A percentile compares a stretch with the other conserved stretches of the same genome.
These are phyloP conservation scores for Ampelocalamus luodianensis DNA, from an alignment of 176 grass and related monocot species.

Conservation along the genomic window DNA sequence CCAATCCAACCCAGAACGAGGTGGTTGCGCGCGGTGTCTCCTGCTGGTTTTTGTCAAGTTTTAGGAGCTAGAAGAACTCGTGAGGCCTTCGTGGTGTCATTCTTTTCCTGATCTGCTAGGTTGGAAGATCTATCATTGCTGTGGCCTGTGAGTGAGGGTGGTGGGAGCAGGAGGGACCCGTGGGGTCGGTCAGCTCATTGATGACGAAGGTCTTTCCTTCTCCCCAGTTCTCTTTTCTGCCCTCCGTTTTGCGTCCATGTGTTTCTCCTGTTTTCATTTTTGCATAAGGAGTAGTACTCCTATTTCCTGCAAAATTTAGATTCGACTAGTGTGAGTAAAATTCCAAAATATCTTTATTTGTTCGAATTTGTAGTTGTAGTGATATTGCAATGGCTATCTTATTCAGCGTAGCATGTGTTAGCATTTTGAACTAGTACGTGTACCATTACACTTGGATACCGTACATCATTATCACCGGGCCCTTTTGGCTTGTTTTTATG, in stretches of 20 bases:
- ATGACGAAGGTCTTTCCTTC: constrained; percentile 28
- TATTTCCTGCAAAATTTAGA: not conserved
- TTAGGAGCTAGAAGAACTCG: not conserved
- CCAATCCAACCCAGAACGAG: not conserved
- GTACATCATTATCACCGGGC: not conserved
- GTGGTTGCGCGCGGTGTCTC: not conserved
- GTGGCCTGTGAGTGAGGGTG: constrained; percentile 44
- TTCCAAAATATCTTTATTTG: not conserved
- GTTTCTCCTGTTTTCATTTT: not conserved
- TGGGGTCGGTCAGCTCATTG: constrained; percentile 53
- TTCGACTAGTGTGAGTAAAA: not conserved
- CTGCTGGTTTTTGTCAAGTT: not conserved
- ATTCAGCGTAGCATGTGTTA: not conserved
- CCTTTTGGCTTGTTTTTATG: not conserved
- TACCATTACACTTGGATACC: not conserved
- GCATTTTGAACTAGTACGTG: not conserved
- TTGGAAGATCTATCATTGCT: constrained; percentile 49
- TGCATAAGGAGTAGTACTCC: not conserved
- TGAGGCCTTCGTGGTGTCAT: constrained; percentile 6
- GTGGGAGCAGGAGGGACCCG: constrained; percentile 10
- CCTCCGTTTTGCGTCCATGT: constrained; percentile 12
- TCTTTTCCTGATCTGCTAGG: constrained; percentile 18
- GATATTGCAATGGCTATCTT: not conserved
- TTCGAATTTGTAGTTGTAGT: not conserved
- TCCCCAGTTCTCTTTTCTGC: not conserved